These are phyloP conservation scores for Babesia ovis DNA, from an alignment of 169 alveolate species.

Conservation along the genomic window DNA sequence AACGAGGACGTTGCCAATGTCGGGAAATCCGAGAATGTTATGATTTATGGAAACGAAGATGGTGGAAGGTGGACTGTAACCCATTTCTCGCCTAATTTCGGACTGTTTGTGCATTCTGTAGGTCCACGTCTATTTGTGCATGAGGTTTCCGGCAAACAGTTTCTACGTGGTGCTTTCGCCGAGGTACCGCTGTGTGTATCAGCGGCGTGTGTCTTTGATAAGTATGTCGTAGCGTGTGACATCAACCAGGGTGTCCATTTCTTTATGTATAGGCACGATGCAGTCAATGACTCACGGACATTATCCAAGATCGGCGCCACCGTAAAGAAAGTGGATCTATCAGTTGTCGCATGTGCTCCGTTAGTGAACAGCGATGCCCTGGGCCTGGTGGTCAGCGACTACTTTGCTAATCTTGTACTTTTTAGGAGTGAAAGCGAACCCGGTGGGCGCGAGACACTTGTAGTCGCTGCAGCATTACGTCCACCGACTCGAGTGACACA, in stretches of 20 bases:
- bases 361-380: constrained; percentile 26
- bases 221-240: constrained; percentile 58
- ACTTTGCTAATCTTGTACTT: constrained; percentile 35
- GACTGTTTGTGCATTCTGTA: constrained; percentile 58
- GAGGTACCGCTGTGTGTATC: constrained; percentile 61
- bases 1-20: constrained; percentile 15
- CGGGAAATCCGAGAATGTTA: not conserved
- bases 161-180: constrained; percentile 68
- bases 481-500: constrained; percentile 42
- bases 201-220: constrained; percentile 54
- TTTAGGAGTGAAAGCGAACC: constrained; percentile 26
- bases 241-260: constrained; percentile 50
- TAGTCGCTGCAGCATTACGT: constrained; percentile 30
- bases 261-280: constrained; percentile 63
- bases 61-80: constrained; percentile 27
- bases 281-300: constrained; percentile 43
- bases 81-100: constrained; percentile 38
- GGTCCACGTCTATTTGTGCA: constrained; percentile 62
- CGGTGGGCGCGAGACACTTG: constrained; percentile 31
- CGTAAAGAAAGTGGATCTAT: constrained; percentile 34
- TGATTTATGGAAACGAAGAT: constrained; percentile 24
- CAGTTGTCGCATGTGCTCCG: constrained; percentile 61
- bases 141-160: constrained; percentile 45
- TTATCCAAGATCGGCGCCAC: constrained; percentile 50
- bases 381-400: constrained; percentile 46